Conservation (phyloP, 768 basidiomycete genomes). For the Tulasnella calospora region DNA sequence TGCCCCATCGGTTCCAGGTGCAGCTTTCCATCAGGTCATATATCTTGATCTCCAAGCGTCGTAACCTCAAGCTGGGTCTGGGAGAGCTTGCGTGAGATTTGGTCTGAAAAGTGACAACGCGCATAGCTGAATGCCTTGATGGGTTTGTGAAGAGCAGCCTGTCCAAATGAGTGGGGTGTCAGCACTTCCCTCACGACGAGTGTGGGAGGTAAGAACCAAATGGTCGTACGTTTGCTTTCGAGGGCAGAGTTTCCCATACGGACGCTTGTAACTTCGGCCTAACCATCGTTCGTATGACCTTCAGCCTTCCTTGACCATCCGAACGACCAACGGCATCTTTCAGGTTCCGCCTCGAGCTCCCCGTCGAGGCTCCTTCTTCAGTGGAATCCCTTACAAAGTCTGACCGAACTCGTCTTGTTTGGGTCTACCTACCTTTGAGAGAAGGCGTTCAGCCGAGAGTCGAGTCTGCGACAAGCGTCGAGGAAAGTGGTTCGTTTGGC, state of each 20-base stretch:
- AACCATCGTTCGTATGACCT: no score
- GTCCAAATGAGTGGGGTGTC: slow-evolving; percentile 17
- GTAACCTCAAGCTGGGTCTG: slow-evolving; percentile 42
- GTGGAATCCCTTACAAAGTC: no score
- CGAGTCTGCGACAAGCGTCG: no score
- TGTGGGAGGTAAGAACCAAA: neutral
- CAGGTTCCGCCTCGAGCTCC: no score
- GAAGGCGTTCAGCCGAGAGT: no score
- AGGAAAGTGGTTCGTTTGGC: slow-evolving; percentile 43
- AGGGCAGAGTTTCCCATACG: slow-evolving; percentile 75
- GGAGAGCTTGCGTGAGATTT: slow-evolving; percentile 63
- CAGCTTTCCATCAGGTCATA: slow-evolving; percentile 64
- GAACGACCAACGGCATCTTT: no score
- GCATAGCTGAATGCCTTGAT: slow-evolving; percentile 77
- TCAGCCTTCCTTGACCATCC: no score
- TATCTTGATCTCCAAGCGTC: slow-evolving; percentile 62
- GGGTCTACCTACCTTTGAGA: no score
- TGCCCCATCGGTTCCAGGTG: slow-evolving; percentile 41
- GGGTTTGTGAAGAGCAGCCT: slow-evolving; percentile 83
- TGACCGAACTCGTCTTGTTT: no score
- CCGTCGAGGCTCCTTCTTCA: no score
- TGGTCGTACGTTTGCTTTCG: slow-evolving; percentile 66
- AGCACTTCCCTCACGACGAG: neutral
- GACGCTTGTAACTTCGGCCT: no score
- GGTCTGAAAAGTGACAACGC: slow-evolving; percentile 79